Base-by-base conservation (phyloP, 768 basidiomycete genomes). In the Rhodotorula graminis region DNA sequence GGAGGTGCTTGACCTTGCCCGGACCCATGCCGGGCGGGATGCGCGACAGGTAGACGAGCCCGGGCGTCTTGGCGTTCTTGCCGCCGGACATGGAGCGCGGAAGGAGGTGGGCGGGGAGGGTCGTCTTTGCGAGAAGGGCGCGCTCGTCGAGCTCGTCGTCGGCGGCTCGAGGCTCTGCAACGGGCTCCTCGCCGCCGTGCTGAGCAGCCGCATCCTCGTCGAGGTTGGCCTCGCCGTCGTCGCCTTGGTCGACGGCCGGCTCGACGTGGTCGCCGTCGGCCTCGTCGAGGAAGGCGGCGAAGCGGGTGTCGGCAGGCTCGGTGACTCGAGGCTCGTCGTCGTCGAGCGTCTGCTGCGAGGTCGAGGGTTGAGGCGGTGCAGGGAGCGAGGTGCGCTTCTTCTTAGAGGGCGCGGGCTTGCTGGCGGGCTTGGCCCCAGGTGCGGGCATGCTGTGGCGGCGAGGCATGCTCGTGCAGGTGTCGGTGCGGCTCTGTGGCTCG, bases 11-110 rank as follows among this genome's bases (percentile, higher is more conserved):
- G 50, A 98, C 91, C 82, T 98, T 97, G 18, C 90, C 85, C 42
- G 96, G 96, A 31, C 90, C 91, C 96, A 99, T 98, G 3, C 93
- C 95, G 23, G 96, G 96, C 5, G 96, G 96, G 78, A 98, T 90
- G 46, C 96, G 86, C 25, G 93, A 96, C 56, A 99, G 92, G 81
- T 98, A 99, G 61, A 98, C 83, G 64, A 97, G 88, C 0, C 94
- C 94, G 29, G 93, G 81, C 14, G 76, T 75, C 46, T 89, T 69
- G 37, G 27, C 56, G 15, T 61, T 47, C 37, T 68, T 71, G 50
- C 65, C 66, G 52, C 40, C 70, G 18, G 29, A 29, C 44, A 61
- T 58, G 42, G 70, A 53, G 60, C 46, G 64, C 21, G 59, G 71
- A 31, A 55, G 75, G 53, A 47, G 72, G 56, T 53, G 63, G 23